Conservation (phyloP, 1,139 yeast genomes). For the Candida sp. region DNA sequence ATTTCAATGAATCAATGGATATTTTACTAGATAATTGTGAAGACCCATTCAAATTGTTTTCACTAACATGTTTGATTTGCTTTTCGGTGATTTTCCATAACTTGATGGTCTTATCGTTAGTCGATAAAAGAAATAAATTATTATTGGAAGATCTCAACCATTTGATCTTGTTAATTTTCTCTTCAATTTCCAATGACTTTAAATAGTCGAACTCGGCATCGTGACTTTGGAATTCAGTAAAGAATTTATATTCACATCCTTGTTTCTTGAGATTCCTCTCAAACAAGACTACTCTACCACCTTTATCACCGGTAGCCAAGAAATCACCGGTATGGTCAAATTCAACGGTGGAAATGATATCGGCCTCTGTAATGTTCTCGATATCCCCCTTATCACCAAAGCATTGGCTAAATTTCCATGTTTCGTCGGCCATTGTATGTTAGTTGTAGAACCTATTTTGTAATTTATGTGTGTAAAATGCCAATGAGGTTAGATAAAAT, state of each 20-base stretch:
- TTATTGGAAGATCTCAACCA: conserved; percentile 91
- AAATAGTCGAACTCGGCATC: conserved; percentile 98
- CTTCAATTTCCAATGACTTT: conserved; percentile 95
- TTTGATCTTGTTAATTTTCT: conserved; percentile 94
- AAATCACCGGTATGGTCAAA: conserved; percentile 95
- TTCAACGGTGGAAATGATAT: conserved; percentile 95
- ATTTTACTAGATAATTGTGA: conserved; percentile 17
- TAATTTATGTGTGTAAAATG: not conserved
- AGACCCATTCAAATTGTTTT: conserved; percentile 68
- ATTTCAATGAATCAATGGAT: conserved; percentile 45
- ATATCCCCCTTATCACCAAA: conserved; percentile 99
- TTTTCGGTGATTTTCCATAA: conserved; percentile 96
- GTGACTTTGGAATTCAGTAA: conserved; percentile 97
- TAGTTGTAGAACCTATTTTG: too few relatives aligned
- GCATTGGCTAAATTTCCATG: conserved; percentile 82
- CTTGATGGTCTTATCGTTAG: conserved; percentile 97
- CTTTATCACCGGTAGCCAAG: conserved; percentile 97
- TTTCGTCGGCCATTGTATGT: conserved; percentile 19
- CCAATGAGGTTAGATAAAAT: not conserved
- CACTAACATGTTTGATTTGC: conserved; percentile 87
- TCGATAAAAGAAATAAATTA: conserved; percentile 83
- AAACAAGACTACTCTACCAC: conserved; percentile 95
- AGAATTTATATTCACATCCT: conserved; percentile 86
- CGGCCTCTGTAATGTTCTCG: conserved; percentile 96
- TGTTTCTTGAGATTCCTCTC: conserved; percentile 79